phyloP scores from a whole-genome alignment of 306 rosid species.

The Gillenia trifoliata region DNA sequence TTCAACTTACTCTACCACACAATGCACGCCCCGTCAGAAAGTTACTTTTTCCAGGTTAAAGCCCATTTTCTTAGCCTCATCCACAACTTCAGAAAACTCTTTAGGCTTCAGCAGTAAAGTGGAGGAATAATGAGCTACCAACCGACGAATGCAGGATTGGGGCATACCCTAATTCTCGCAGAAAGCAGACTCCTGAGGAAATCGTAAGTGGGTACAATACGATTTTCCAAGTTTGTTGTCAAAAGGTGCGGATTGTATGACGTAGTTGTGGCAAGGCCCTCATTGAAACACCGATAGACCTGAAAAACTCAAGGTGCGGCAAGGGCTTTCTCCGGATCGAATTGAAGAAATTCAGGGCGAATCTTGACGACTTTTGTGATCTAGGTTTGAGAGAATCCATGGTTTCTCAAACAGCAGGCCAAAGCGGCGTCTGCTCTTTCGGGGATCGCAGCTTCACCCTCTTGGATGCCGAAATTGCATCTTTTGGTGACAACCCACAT shows the following conservation, averaged over 20 bases:
- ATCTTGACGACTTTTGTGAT: not conserved
- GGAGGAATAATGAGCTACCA: no score
- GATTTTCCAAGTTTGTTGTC: no score
- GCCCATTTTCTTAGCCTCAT: no score
- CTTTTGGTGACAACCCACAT: no score
- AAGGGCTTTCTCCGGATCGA: slow-evolving; percentile 15
- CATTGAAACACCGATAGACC: slow-evolving; percentile 27
- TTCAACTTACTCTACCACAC: slow-evolving; percentile 1
- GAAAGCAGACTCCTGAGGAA: slow-evolving; percentile 16
- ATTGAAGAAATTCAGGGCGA: not conserved
- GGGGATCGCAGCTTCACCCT: not conserved
- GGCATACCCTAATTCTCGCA: slow-evolving; percentile 30
- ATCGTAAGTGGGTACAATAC: no score
- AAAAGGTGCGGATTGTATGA: no score
- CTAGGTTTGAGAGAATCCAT: not conserved
- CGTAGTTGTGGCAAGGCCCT: no score
- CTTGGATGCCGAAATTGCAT: not conserved
- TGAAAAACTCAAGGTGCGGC: slow-evolving; percentile 34
- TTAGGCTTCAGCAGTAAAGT: no score
- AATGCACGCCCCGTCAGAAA: no score
- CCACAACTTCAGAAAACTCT: no score
- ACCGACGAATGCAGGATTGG: not conserved
- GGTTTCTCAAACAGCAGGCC: not conserved
- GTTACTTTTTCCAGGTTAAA: no score
- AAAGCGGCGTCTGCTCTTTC: not conserved